Conservation (phyloP, 306 rosid species). For the Ochetophila trinervis region DNA sequence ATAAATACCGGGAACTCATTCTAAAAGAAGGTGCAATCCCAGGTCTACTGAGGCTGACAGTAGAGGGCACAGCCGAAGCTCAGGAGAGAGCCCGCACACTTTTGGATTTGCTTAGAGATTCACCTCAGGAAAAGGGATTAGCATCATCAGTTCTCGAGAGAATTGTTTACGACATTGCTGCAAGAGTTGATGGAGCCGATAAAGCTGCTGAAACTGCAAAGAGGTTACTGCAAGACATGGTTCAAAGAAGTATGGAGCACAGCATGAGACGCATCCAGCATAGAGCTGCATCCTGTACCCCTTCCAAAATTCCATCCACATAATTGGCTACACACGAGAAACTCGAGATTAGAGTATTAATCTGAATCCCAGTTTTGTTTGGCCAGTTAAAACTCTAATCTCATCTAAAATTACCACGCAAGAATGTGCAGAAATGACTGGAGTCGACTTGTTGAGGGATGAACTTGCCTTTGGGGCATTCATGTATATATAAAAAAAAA, state of each 20-base stretch:
- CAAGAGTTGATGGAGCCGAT: constrained; percentile 68
- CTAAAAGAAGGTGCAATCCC: constrained; percentile 90
- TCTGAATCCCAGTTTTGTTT: constrained; percentile 44
- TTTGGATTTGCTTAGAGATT: constrained; percentile 78
- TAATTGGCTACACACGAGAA: constrained; percentile 19
- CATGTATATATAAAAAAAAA: constrained; percentile 26
- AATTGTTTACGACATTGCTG: constrained; percentile 72
- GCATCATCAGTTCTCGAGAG: constrained; percentile 64
- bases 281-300: constrained; percentile 51
- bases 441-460: constrained; percentile 37
- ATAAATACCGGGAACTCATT: constrained; percentile 74
- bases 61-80: constrained; percentile 74
- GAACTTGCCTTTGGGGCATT: constrained; percentile 24
- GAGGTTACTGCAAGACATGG: constrained; percentile 70
- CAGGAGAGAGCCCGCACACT: constrained; percentile 66
- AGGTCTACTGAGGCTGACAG: constrained; percentile 75
- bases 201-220: constrained; percentile 83
- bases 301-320: constrained; percentile 40
- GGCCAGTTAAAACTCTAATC: constrained; percentile 34
- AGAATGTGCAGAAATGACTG: constrained; percentile 31
- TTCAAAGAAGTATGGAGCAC: constrained; percentile 71
- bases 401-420: constrained; percentile 26
- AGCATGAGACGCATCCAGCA: constrained; percentile 52
- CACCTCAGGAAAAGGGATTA: constrained; percentile 58
- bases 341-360: constrained; percentile 28